A percentile compares a stretch with the other conserved stretches of the same genome.
Conservation (phyloP, 169 alveolate genomes). For the Babesia ovis region DNA sequence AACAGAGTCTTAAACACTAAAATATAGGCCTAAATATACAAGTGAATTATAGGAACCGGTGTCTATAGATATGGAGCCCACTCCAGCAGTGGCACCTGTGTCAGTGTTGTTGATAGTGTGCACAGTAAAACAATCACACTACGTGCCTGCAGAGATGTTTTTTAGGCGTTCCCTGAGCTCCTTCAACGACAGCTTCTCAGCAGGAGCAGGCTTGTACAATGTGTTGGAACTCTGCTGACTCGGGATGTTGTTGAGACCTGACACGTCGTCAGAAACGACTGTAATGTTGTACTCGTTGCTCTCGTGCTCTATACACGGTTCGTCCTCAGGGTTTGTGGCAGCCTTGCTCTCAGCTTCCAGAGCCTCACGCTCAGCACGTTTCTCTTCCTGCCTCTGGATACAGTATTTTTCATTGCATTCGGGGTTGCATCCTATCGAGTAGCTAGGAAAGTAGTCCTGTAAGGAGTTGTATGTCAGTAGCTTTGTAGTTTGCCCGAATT, state of each 20-base stretch:
- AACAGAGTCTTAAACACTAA: too few species aligned
- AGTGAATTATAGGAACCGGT: too few species aligned
- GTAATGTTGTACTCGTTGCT: constrained; percentile 51
- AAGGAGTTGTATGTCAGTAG: constrained; percentile 89
- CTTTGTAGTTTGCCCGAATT: constrained; percentile 88
- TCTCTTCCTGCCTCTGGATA: constrained; percentile 54
- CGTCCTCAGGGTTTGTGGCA: constrained; percentile 3
- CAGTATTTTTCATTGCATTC: constrained; percentile 85
- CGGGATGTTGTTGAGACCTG: not conserved
- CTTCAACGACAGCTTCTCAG: constrained; percentile 46
- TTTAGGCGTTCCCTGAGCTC: constrained; percentile 55
- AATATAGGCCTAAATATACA: too few species aligned
- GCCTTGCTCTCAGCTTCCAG: constrained; percentile 2
- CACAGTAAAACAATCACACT: too few species aligned
- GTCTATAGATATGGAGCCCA: too few species aligned
- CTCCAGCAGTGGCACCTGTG: too few species aligned
- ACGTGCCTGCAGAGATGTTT: constrained; percentile 13
- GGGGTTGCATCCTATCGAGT: constrained; percentile 85
- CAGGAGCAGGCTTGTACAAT: not conserved
- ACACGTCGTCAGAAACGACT: constrained; percentile 20
- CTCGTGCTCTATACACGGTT: constrained; percentile 26
- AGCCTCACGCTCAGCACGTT: constrained; percentile 17
- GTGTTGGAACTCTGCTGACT: not conserved
- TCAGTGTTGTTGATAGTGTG: too few species aligned
- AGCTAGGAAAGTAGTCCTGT: constrained; percentile 88